Evolutionary conservation across 306 rosid genomes (phyloP).

Genomic region (Morella rubra): DNA sequence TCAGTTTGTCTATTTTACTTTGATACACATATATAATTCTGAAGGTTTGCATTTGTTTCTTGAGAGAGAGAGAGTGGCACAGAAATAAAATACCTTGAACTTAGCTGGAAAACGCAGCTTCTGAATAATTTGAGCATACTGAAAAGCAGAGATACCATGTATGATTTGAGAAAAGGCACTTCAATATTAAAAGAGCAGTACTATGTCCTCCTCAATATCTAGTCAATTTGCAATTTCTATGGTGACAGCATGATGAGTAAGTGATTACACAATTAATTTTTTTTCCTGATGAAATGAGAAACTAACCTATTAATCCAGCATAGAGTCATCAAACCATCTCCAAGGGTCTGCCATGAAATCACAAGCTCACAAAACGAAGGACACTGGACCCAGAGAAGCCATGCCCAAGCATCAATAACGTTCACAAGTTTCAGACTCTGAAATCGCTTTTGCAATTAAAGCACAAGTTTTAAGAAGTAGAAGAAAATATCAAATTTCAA

Average conservation of each 20-base stretch:
- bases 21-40: not conserved
- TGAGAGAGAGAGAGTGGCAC: not conserved
- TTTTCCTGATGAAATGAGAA: too few relatives aligned
- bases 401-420: too few relatives aligned
- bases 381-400: not conserved
- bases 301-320: slow-evolving; percentile 60
- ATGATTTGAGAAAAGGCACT: slow-evolving; percentile 17
- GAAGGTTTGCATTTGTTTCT: too few relatives aligned
- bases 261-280: too few relatives aligned
- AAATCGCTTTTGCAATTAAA: too few relatives aligned
- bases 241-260: too few relatives aligned
- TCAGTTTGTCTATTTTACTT: not conserved
- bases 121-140: slow-evolving; percentile 95
- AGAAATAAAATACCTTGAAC: slow-evolving; percentile 57
- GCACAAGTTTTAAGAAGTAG: too few relatives aligned
- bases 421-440: too few relatives aligned
- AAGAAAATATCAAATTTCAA: too few relatives aligned
- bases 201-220: not conserved
- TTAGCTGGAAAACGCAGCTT: slow-evolving; percentile 84
- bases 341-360: slow-evolving; percentile 65
- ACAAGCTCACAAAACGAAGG: not conserved
- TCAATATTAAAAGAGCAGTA: not conserved
- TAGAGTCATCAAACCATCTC: slow-evolving; percentile 97
- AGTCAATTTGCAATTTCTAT: not conserved
- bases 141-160: slow-evolving; percentile 27